Base-by-base conservation (phyloP, 441 rosid genomes). In the Brassica hybrid region DNA sequence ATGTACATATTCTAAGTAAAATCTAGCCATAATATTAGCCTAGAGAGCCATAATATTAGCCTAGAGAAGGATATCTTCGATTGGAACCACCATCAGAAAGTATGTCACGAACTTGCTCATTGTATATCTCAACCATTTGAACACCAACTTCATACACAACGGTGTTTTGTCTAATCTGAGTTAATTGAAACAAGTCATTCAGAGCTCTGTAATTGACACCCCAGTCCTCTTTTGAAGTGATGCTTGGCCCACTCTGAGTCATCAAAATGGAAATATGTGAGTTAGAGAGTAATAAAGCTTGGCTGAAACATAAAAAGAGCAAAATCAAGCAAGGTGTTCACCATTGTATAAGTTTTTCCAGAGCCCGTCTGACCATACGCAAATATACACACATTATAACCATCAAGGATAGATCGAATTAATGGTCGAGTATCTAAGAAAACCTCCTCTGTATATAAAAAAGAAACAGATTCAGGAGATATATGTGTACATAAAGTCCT, bases 331-430 rank as follows among this genome's bases (percentile, higher is more conserved):
- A 50, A 38, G 67, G 36, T 27, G 10, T 76, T 54, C 73, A 93
- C 97, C 98, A 95, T 93, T 12, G 98, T 93, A 81, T 95, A 93
- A 21, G 99, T 94, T 83, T 94, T 94, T 48, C 98, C 98, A 1
- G 98, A 94, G 18, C 98, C 98, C 56, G 97, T 94, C 85, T 94
- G 99, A 64, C 99, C 99, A 80, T 94, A 95, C 16, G 99, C 99
- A 84, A 95, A 93, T 79, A 95, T 93, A 58, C 98, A 95, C 19
- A 95, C 96, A 76, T 88, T 93, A 80, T 87, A 93, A 10, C 99
- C 99, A 74, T 95, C 98, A 58, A 93, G 88, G 50, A 93, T 93
- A 10, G 91, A 93, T 30, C 94, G 93, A 76, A 95, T 91, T 80
- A 95, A 81, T 13, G 96, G 98, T 71, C 80, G 93, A 41, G 99